Evolutionary conservation across 2,329 filamentous ascomycete genomes (phyloP).

Genomic region (Cercospora sp.): DNA sequence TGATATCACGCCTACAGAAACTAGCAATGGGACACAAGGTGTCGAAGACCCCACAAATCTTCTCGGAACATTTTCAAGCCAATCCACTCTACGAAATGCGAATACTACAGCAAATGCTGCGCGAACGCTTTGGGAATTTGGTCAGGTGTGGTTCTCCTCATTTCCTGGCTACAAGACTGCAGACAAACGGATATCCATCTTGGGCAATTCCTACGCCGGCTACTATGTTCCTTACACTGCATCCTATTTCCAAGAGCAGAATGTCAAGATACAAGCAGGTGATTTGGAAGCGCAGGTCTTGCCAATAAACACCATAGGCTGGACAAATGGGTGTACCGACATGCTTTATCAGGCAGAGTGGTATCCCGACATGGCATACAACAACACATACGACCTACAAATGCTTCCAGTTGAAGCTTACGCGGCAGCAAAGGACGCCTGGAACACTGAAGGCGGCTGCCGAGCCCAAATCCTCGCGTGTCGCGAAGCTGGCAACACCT

Average conservation of each 20-base stretch:
- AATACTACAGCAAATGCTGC: conserved; percentile 28
- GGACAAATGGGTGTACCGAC: conserved; percentile 72
- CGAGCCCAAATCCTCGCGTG: conserved; percentile 52
- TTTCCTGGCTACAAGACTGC: conserved; percentile 27
- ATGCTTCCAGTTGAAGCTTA: conserved; percentile 53
- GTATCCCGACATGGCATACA: conserved; percentile 58
- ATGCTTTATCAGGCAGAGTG: conserved; percentile 58
- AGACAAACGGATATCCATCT: conserved; percentile 26
- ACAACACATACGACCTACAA: conserved; percentile 65
- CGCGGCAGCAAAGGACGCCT: conserved; percentile 42
- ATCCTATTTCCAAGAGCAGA: conserved; percentile 59
- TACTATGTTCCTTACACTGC: conserved; percentile 66
- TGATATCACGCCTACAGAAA: conserved; percentile 36
- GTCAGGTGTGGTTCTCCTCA: conserved; percentile 52
- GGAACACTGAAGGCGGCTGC: conserved; percentile 55
- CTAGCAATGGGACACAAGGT: conserved; percentile 19
- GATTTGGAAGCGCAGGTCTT: conserved; percentile 48
- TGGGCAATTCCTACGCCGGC: conserved; percentile 46
- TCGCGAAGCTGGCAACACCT: conserved; percentile 47
- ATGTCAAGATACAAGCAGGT: conserved; percentile 51
- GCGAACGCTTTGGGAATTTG: conserved; percentile 62
- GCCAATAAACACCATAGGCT: conserved; percentile 61
- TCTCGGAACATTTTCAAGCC: conserved; percentile 28
- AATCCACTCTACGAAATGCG: conserved; percentile 21
- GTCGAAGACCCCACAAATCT: conserved; percentile 29